Evolutionary conservation across 164 flowering plant genomes (phyloP), one percentile per base, ranked within the genome.

Genomic region (Berberis vulgaris): DNA sequence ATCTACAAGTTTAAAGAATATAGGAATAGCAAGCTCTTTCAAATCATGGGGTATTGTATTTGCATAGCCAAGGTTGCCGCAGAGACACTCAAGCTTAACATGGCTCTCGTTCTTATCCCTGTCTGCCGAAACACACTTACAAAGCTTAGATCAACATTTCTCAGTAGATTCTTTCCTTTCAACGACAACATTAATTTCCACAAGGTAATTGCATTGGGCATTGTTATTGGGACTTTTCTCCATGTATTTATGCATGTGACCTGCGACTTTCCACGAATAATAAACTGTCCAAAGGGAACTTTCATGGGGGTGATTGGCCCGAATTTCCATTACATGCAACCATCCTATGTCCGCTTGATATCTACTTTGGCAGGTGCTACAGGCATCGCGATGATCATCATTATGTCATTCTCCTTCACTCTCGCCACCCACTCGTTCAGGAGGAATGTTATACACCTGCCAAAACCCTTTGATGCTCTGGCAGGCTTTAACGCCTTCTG

Each of bases 401-500:
- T 95, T 42, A 95, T 95, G 99, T 62, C 70, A 5, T 78, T 83
- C 66, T 72, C 88, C 11, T 95, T 89, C 73, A 85, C 87, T 1
- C 64, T 91, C 50, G 97, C 99, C 1, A 82, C 81, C 1, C 93
- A 84, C 52, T 77, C 76, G 0, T 91, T 95, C 62, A 76, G 97
- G 59, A 83, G 81, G 76, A 95, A 83, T 68, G 86, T 84, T 26
- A 61, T 95, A 65, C 87, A 88, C 72, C 67, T 95, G 60, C 89
- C 89, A 0, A 65, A 80, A 71, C 82, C 84, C 0, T 76, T 95
- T 57, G 81, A 80, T 65, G 77, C 70, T 58, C 68, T 91, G 68
- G 94, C 97, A 2, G 99, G 99, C n/a, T 91, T 95, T 63, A 95
- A 89, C 67, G 74, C 99, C 55, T 95, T 95, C 67, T 95, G 99